Conservation (phyloP, 805 yeast genomes). For the Candida nonsorbophila region DNA sequence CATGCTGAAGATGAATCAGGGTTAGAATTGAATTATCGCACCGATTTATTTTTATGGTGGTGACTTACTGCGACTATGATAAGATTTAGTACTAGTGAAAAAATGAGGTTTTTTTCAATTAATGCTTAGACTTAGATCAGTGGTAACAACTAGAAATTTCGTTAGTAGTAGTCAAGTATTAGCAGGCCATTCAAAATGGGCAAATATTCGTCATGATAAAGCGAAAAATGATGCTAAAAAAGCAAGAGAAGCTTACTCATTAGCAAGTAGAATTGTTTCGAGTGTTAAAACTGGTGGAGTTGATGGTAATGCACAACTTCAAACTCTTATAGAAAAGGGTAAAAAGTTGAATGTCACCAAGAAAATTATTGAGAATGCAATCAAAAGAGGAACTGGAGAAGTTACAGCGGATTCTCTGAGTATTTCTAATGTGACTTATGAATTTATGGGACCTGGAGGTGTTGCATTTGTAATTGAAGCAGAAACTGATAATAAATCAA, state of each 20-base stretch:
- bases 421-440: conserved; percentile 60
- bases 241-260: conserved; percentile 61
- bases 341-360: conserved; percentile 71
- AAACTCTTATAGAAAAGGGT: conserved; percentile 75
- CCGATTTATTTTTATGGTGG: too few species aligned
- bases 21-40: conserved; percentile 1
- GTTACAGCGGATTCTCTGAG: conserved; percentile 40
- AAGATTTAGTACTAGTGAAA: neutral
- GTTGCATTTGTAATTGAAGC: conserved; percentile 83
- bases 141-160: conserved; percentile 4
- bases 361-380: conserved; percentile 80
- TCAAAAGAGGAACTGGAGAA: conserved; percentile 78
- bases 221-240: conserved; percentile 85
- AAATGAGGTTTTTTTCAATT: neutral
- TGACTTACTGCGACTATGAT: neutral
- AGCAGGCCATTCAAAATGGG: conserved; percentile 97
- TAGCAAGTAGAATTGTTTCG: conserved; percentile 68
- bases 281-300: conserved; percentile 70
- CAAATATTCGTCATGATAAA: conserved; percentile 88
- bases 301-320: conserved; percentile 61
- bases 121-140: neutral
- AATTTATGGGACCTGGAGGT: conserved; percentile 91
- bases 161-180: conserved; percentile 10
- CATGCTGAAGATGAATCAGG: conserved; percentile 9
- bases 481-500: conserved; percentile 78